These are phyloP conservation scores for Kwoniella heveanensis DNA, from an alignment of 768 basidiomycete species.

Conservation along the genomic window DNA sequence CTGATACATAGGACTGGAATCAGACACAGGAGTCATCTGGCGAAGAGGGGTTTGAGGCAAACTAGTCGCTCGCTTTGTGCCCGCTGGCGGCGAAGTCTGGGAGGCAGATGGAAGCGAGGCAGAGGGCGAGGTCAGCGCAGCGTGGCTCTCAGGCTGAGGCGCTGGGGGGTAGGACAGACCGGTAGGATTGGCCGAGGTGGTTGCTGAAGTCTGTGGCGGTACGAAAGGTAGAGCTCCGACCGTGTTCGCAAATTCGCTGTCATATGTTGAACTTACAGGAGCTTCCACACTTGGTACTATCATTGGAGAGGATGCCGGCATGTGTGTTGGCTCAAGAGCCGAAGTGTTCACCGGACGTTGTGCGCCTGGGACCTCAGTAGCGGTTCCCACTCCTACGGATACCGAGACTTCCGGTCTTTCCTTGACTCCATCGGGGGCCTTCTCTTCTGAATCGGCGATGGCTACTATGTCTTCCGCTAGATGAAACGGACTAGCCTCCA, in stretches of 20 bases:
- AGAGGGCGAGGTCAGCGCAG: background rate
- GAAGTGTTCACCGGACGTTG: background rate
- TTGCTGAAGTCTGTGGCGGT: too few relatives aligned
- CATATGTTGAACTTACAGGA: too few relatives aligned
- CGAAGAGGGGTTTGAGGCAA: background rate
- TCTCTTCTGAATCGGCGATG: background rate
- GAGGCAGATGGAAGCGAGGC: background rate
- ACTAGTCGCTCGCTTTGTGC: too few relatives aligned
- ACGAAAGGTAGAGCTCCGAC: too few relatives aligned
- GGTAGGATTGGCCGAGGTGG: background rate
- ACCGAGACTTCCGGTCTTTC: background rate
- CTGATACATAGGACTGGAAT: background rate
- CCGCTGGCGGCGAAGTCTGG: too few relatives aligned
- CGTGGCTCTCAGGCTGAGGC: too few relatives aligned
- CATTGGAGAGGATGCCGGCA: too few relatives aligned
- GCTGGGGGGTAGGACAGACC: background rate
- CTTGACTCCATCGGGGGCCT: background rate
- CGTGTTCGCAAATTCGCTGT: too few relatives aligned
- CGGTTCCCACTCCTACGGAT: background rate
- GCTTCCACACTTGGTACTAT: too few relatives aligned
- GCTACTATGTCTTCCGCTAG: constrained; percentile 11
- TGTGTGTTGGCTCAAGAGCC: too few relatives aligned
- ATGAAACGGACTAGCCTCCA: constrained; percentile 19
- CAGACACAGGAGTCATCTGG: background rate
- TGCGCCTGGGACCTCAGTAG: background rate